phyloP scores from a whole-genome alignment of 164 flowering plant genomes.

The Macadamia integrifolia region DNA sequence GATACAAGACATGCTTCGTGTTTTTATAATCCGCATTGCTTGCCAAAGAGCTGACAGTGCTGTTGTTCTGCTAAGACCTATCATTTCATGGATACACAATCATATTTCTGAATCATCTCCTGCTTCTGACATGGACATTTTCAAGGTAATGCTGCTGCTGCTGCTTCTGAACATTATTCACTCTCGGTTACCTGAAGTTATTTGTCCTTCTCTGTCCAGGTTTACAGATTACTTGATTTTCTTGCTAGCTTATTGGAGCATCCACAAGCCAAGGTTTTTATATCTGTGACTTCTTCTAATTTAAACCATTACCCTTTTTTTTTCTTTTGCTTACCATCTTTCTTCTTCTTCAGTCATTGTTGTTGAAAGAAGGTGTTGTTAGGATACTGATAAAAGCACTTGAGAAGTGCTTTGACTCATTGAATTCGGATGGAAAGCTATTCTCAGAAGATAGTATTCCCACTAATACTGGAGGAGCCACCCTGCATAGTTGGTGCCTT shows the following conservation, averaged over 20 bases:
- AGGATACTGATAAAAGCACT: constrained; percentile 47
- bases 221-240: constrained; percentile 61
- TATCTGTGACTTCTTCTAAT: not conserved
- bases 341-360: constrained; percentile 38
- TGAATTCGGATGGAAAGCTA: constrained; percentile 37
- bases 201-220: constrained; percentile 35
- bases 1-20: constrained; percentile 88
- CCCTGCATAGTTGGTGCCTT: constrained; percentile 49
- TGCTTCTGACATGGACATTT: constrained; percentile 58
- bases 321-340: constrained; percentile 5
- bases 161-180: not conserved
- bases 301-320: not conserved
- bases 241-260: constrained; percentile 75
- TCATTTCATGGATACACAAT: constrained; percentile 51
- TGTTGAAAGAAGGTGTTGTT: constrained; percentile 52
- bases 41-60: constrained; percentile 57
- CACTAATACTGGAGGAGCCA: constrained; percentile 27
- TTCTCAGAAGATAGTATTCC: constrained; percentile 27
- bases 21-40: constrained; percentile 72
- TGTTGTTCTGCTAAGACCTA: constrained; percentile 55
- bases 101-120: constrained; percentile 35
- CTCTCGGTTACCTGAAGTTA: not conserved
- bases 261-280: constrained; percentile 68
- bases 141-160: constrained; percentile 50
- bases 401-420: constrained; percentile 36